Evolutionary conservation across 208 protist species (phyloP).

Genomic region (Trichomonas tenax): DNA sequence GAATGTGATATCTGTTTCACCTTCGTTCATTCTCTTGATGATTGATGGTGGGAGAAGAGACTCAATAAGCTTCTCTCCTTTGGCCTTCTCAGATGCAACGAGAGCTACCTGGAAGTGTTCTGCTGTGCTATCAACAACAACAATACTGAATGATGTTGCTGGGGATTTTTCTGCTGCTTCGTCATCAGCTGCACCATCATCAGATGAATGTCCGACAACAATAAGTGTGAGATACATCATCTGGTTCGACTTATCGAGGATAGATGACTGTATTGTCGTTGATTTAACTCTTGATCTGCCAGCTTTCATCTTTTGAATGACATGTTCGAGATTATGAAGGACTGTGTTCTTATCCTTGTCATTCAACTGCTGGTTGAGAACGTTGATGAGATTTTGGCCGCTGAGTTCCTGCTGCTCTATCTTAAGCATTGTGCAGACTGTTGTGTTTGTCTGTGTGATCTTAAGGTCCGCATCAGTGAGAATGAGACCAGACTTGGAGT

Average conservation of each 20-base stretch:
- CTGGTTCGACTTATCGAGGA: not conserved
- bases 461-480: not conserved
- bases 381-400: not conserved
- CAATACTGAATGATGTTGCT: not conserved
- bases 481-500: not conserved
- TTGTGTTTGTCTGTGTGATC: not conserved
- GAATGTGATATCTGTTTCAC: not conserved
- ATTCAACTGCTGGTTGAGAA: not conserved
- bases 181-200: not conserved
- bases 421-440: not conserved
- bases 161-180: not conserved
- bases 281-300: not conserved
- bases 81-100: not conserved
- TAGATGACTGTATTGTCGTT: not conserved
- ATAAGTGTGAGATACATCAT: not conserved
- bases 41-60: not conserved
- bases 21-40: not conserved
- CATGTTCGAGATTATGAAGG: not conserved
- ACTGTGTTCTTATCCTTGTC: not conserved
- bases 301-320: not conserved
- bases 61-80: not conserved
- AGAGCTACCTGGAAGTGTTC: not conserved
- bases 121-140: not conserved
- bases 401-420: not conserved
- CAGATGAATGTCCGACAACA: not conserved